Evolutionary conservation across 2,329 filamentous ascomycete species (phyloP).

Genomic region (Trichophyton mentagrophytes): DNA sequence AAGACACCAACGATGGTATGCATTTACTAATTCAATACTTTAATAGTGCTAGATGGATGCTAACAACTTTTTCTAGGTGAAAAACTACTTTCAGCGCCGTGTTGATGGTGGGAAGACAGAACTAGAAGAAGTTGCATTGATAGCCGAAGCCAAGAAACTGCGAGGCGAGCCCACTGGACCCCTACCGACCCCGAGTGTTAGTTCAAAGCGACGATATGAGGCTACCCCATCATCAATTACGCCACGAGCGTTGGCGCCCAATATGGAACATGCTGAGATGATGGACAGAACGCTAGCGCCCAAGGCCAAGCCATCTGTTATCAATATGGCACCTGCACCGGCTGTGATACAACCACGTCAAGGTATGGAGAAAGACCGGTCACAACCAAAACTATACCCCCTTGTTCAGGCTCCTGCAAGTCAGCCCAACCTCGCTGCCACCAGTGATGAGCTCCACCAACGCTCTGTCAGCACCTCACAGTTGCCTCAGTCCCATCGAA

Average conservation of each 20-base stretch:
- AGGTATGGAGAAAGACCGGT: conserved; percentile 26
- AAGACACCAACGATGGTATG: conserved; percentile 42
- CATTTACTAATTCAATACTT: background rate
- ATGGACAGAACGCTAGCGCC: conserved; percentile 22
- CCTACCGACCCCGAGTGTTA: conserved; percentile 31
- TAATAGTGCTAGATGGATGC: background rate
- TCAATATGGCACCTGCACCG: conserved; percentile 17
- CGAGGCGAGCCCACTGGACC: conserved; percentile 34
- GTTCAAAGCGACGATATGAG: conserved; percentile 39
- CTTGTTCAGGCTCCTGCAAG: conserved; percentile 28
- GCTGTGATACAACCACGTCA: conserved; percentile 21
- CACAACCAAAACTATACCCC: conserved; percentile 24
- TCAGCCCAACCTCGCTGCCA: conserved; percentile 18
- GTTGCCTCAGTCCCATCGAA: conserved; percentile 20
- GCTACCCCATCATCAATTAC: conserved; percentile 30
- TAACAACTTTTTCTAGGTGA: conserved; percentile 26
- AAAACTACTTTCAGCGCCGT: conserved; percentile 38
- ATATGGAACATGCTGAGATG: conserved; percentile 27
- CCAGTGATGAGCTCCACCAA: conserved; percentile 24
- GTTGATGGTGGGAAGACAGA: conserved; percentile 33
- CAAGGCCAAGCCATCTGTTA: conserved; percentile 21
- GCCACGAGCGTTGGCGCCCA: conserved; percentile 32
- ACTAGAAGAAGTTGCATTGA: conserved; percentile 31
- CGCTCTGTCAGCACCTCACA: conserved; percentile 23
- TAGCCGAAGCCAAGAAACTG: conserved; percentile 33